Evolutionary conservation across 2,329 filamentous ascomycete genomes (phyloP).

Genomic region (Colletotrichum paranaense): DNA sequence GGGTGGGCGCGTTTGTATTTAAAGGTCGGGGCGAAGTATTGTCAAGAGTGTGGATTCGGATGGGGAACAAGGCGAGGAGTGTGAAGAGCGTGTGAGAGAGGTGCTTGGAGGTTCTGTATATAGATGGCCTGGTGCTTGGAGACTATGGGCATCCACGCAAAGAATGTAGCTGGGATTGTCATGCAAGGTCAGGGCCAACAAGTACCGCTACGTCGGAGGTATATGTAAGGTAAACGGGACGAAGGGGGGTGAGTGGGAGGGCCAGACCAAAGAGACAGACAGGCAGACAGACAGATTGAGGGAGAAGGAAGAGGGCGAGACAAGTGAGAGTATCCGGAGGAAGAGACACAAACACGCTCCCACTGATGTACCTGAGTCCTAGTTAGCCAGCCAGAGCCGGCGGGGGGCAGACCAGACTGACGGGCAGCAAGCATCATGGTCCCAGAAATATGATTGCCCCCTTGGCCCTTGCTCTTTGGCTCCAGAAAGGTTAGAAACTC

Average conservation of each 20-base stretch:
- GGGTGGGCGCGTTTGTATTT: conserved; percentile 17
- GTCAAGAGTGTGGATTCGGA: background rate
- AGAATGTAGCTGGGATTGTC: conserved; percentile 14
- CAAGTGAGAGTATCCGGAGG: background rate
- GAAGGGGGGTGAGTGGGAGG: background rate
- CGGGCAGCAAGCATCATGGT: conserved; percentile 19
- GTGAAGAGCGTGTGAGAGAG: background rate
- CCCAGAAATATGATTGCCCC: conserved; percentile 9
- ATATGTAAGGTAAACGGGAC: conserved; percentile 8
- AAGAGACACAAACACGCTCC: background rate
- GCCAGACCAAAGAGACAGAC: background rate
- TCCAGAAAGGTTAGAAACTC: background rate
- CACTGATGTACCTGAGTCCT: background rate
- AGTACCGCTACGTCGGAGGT: conserved; percentile 17
- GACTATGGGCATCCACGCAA: conserved; percentile 1
- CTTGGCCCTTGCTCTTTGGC: conserved; percentile 11
- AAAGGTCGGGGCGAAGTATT: conserved; percentile 1
- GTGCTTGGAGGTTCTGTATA: conserved; percentile 22
- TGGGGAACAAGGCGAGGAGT: background rate
- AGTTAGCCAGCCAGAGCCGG: background rate
- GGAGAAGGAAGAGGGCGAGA: background rate
- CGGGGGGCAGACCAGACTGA: conserved; percentile 9
- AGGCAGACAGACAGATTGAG: background rate
- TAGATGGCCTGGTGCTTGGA: background rate
- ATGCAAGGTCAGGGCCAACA: conserved; percentile 19